phyloP scores from a whole-genome alignment of 495 filamentous ascomycete species.

The Penicillium maclennaniae region DNA sequence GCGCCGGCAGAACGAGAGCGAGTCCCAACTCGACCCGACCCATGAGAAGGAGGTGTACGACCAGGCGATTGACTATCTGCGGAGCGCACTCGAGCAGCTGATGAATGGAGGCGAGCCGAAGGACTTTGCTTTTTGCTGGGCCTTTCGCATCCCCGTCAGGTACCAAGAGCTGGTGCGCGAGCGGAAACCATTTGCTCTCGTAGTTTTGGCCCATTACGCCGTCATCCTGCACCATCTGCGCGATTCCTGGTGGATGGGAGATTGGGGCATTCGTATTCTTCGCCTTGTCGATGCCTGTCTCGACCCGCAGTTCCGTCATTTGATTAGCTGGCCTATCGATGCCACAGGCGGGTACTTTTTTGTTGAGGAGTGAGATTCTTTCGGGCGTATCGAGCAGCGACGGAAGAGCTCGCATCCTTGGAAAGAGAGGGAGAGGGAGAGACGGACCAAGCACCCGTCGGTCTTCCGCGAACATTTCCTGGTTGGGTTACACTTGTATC shows the following conservation, averaged over 20 bases:
- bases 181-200: conserved; percentile 51
- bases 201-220: conserved; percentile 50
- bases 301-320: conserved; percentile 30
- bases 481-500: neutral
- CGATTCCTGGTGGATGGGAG: conserved; percentile 50
- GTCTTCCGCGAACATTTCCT: neutral
- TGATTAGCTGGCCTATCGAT: conserved; percentile 39
- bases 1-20: conserved; percentile 25
- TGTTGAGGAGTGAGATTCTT: conserved; percentile 3
- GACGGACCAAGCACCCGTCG: neutral
- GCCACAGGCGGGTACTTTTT: conserved; percentile 38
- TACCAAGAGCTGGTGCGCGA: conserved; percentile 50
- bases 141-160: conserved; percentile 44
- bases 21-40: conserved; percentile 19
- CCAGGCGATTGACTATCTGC: conserved; percentile 30
- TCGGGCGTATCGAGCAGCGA: neutral
- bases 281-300: conserved; percentile 28
- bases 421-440: neutral
- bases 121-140: conserved; percentile 46
- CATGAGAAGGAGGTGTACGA: conserved; percentile 33
- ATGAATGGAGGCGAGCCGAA: conserved; percentile 35
- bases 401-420: neutral
- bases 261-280: conserved; percentile 39
- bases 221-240: conserved; percentile 47
- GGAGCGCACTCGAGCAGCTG: conserved; percentile 27